Percentiles rank a stretch among this genome's conserved stretches.
phyloP scores from a whole-genome alignment of 306 rosid species.

The Datisca glomerata region DNA sequence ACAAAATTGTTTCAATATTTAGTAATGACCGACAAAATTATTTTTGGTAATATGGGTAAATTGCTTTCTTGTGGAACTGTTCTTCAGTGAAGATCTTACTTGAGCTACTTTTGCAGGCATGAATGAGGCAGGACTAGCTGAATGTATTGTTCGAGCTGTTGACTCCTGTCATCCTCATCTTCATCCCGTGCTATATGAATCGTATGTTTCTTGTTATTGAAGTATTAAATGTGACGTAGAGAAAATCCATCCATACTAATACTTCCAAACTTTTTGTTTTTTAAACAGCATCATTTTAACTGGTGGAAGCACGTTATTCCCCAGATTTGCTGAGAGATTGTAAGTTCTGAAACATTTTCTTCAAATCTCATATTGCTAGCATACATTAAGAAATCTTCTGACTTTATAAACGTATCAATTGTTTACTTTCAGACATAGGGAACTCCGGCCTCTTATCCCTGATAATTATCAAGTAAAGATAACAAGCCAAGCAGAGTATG shows the following conservation, averaged over 20 bases:
- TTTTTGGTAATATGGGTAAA: too few species aligned
- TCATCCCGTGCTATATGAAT: constrained; percentile 79
- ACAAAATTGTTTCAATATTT: not conserved
- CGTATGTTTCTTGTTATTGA: constrained; percentile 23
- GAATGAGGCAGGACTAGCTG: constrained; percentile 94
- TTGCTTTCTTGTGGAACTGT: not conserved
- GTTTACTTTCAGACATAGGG: constrained; percentile 51
- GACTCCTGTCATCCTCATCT: constrained; percentile 75
- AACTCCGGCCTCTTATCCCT: constrained; percentile 91
- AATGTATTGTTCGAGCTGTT: constrained; percentile 81
- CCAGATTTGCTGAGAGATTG: constrained; percentile 76
- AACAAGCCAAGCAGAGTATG: constrained; percentile 77
- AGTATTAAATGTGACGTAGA: not conserved
- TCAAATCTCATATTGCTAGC: too few species aligned
- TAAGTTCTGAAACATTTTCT: constrained; percentile 37
- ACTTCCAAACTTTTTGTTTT: constrained; percentile 10
- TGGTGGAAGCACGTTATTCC: constrained; percentile 85
- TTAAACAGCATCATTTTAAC: constrained; percentile 77
- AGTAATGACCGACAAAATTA: too few species aligned
- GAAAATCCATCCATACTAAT: not conserved
- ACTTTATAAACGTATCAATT: constrained; percentile 3
- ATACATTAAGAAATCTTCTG: too few species aligned
- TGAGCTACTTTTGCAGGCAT: constrained; percentile 43
- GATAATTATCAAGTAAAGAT: constrained; percentile 78
- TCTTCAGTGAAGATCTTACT: constrained; percentile 9